These are phyloP conservation scores for Fusarium tanahbumbuense DNA, from an alignment of 2,329 filamentous ascomycete genomes.

Conservation along the genomic window DNA sequence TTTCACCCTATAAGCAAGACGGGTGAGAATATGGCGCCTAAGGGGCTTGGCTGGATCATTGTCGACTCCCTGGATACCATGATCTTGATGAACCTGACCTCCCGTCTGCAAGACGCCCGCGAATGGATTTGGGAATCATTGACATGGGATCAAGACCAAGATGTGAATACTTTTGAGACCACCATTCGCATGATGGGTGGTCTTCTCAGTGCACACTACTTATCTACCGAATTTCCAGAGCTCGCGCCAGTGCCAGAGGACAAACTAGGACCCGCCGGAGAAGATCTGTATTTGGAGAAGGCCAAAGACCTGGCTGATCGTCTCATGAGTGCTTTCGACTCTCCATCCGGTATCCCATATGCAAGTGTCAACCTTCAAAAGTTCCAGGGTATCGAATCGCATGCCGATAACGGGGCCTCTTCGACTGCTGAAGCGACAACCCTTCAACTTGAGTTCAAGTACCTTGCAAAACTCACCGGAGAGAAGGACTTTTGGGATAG, in stretches of 20 bases:
- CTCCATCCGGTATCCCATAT: conserved; percentile 85
- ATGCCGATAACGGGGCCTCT: conserved; percentile 86
- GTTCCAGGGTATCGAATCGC: conserved; percentile 79
- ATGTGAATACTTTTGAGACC: conserved; percentile 97
- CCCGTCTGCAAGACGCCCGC: conserved; percentile 82
- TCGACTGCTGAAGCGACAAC: conserved; percentile 95
- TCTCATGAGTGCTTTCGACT: conserved; percentile 87
- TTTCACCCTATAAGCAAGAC: conserved; percentile 85
- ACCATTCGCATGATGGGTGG: conserved; percentile 98
- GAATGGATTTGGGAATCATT: conserved; percentile 87
- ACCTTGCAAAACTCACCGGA: conserved; percentile 92
- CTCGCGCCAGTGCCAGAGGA: conserved; percentile 80
- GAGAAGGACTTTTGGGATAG: conserved; percentile 93
- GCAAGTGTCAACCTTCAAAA: conserved; percentile 90
- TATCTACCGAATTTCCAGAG: conserved; percentile 85
- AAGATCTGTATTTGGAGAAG: conserved; percentile 96
- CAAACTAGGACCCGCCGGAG: conserved; percentile 77
- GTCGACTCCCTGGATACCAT: conserved; percentile 95
- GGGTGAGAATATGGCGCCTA: conserved; percentile 84
- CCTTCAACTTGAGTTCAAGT: conserved; percentile 96
- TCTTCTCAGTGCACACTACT: conserved; percentile 90
- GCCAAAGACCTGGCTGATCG: conserved; percentile 92
- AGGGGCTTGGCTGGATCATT: conserved; percentile 97
- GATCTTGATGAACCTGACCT: conserved; percentile 98
- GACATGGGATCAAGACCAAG: conserved; percentile 90